phyloP scores from a whole-genome alignment of 768 basidiomycete genomes.

The Cystofilobasidium ferigula region DNA sequence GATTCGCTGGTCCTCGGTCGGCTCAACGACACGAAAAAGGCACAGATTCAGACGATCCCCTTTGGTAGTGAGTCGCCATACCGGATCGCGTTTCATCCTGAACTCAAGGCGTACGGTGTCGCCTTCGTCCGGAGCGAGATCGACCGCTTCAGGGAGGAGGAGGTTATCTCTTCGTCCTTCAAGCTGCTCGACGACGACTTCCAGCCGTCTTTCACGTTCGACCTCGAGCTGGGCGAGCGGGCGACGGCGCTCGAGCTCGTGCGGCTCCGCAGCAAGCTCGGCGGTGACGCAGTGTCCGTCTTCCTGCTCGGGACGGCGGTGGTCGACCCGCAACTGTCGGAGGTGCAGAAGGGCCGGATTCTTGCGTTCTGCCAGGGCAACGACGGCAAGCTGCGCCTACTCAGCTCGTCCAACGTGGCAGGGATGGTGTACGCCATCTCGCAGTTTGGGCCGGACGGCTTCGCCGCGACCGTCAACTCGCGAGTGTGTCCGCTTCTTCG shows the following conservation, averaged over 20 bases:
- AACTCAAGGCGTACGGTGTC: slow-evolving; percentile 53
- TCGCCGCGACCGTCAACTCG: slow-evolving; percentile 65
- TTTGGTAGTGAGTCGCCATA: slow-evolving; percentile 64
- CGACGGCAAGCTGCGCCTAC: slow-evolving; percentile 31
- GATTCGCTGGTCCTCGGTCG: slow-evolving; percentile 54
- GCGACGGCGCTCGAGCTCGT: slow-evolving; percentile 22
- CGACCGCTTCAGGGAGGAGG: slow-evolving; percentile 46
- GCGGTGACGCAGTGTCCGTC: slow-evolving; percentile 16
- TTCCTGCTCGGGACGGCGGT: slow-evolving; percentile 43
- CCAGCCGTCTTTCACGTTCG: neutral
- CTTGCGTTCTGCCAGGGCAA: slow-evolving; percentile 43
- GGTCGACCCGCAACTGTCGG: slow-evolving; percentile 17
- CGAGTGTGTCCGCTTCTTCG: slow-evolving; percentile 46
- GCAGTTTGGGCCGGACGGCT: slow-evolving; percentile 40
- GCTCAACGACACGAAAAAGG: slow-evolving; percentile 57
- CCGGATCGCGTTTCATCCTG: slow-evolving; percentile 52
- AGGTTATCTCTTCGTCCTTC: slow-evolving; percentile 48
- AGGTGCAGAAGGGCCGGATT: slow-evolving; percentile 47
- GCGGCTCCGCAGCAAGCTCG: neutral
- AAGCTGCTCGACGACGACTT: slow-evolving; percentile 52
- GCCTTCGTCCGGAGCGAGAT: slow-evolving; percentile 51
- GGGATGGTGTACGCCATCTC: slow-evolving; percentile 64
- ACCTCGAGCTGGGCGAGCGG: slow-evolving; percentile 11
- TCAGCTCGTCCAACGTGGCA: slow-evolving; percentile 44
- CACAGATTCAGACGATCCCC: slow-evolving; percentile 69